Percentiles rank a stretch among this genome's conserved stretches.
Conservation (phyloP, 306 rosid genomes). For the Pyrus communis region DNA sequence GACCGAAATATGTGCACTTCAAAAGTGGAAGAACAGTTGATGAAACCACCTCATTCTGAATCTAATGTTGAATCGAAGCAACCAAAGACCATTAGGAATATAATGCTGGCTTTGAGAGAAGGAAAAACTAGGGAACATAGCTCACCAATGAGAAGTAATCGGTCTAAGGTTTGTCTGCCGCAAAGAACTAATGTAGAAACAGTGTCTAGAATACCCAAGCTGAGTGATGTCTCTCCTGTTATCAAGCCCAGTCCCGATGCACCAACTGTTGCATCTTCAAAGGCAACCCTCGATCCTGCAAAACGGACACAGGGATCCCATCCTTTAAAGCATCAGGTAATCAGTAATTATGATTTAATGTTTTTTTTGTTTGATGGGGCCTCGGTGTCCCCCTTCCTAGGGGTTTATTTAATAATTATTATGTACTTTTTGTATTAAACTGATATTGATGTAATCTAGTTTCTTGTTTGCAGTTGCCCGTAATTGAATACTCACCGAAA, state of each 20-base stretch:
- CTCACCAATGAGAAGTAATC: slow-evolving; percentile 81
- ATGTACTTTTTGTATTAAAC: background rate
- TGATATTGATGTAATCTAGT: background rate
- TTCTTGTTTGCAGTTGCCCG: slow-evolving; percentile 39
- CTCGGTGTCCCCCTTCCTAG: too few species aligned
- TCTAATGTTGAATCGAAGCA: slow-evolving; percentile 52
- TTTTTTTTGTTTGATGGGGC: too few species aligned
- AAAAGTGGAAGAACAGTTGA: slow-evolving; percentile 36
- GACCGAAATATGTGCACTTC: slow-evolving; percentile 25
- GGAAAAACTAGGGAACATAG: slow-evolving; percentile 67
- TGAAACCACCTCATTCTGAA: slow-evolving; percentile 41
- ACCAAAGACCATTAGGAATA: slow-evolving; percentile 72
- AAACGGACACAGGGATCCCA: slow-evolving; percentile 47
- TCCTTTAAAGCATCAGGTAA: slow-evolving; percentile 73
- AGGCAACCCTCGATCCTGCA: slow-evolving; percentile 48
- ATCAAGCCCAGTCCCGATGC: slow-evolving; percentile 54
- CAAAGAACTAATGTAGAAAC: slow-evolving; percentile 47
- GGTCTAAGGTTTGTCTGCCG: slow-evolving; percentile 42
- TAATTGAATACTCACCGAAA: slow-evolving; percentile 58
- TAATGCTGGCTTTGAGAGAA: slow-evolving; percentile 82
- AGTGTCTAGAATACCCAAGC: slow-evolving; percentile 62
- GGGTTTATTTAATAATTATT: too few species aligned
- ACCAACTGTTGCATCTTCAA: slow-evolving; percentile 34
- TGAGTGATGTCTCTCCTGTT: slow-evolving; percentile 40
- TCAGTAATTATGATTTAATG: background rate